These are phyloP conservation scores for Scopulariopsis brevicaulis DNA, from an alignment of 2,329 filamentous ascomycete genomes.

Conservation along the genomic window DNA sequence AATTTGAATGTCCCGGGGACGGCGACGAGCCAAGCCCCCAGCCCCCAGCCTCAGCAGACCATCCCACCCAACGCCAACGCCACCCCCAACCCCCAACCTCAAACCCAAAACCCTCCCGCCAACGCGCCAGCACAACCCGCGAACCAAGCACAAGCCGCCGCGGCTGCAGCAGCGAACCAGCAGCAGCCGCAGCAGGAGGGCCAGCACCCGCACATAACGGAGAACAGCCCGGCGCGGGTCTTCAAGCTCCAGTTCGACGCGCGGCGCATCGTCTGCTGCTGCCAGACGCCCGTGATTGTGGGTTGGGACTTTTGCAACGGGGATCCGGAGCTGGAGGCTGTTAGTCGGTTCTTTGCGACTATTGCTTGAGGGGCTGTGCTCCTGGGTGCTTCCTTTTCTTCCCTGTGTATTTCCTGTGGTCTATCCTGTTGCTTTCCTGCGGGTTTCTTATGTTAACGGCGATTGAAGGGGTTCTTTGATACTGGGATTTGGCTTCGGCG, in stretches of 20 bases:
- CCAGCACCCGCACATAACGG: constrained; percentile 34
- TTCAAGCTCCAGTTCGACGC: constrained; percentile 98
- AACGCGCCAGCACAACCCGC: constrained; percentile 7
- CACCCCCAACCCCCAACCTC: constrained; percentile 5
- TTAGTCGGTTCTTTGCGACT: constrained; percentile 64
- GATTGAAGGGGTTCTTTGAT: too few relatives aligned
- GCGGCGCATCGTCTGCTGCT: constrained; percentile 86
- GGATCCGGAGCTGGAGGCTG: constrained; percentile 69
- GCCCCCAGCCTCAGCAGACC: neutral
- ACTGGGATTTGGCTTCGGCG: too few relatives aligned
- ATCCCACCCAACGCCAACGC: neutral
- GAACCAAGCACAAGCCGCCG: constrained; percentile 3
- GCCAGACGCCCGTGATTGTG: constrained; percentile 81
- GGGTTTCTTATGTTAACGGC: too few relatives aligned
- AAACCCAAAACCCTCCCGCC: neutral
- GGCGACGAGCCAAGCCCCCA: neutral
- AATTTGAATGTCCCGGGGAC: neutral
- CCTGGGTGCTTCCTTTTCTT: neutral
- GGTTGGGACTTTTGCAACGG: constrained; percentile 96
- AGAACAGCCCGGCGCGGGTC: constrained; percentile 49
- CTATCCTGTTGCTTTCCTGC: too few relatives aligned
- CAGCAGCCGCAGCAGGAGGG: constrained; percentile 4
- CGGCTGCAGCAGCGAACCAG: neutral
- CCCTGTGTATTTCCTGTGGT: too few relatives aligned
- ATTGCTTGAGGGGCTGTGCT: constrained; percentile 19